Percentiles rank a stretch among this genome's conserved stretches.
These are phyloP conservation scores for Pseudogymnoascus sp. DNA, from an alignment of 2,329 filamentous ascomycete species.

Conservation along the genomic window DNA sequence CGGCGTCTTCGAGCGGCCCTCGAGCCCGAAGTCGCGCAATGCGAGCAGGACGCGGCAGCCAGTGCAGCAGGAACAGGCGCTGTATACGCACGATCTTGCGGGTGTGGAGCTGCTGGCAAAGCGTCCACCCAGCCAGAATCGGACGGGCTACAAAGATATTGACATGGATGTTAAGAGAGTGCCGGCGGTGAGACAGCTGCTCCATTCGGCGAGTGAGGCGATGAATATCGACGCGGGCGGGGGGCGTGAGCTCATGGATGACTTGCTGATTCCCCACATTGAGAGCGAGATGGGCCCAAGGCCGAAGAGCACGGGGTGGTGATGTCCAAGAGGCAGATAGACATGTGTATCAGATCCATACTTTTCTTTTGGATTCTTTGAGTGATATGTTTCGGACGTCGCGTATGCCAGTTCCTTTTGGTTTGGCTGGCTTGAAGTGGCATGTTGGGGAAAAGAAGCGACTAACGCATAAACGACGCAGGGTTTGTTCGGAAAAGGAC, in stretches of 20 bases:
- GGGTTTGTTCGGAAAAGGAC: too few relatives aligned
- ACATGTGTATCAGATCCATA: too few relatives aligned
- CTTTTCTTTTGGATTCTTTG: too few relatives aligned
- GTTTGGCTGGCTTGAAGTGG: too few relatives aligned
- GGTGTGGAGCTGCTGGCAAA: background rate
- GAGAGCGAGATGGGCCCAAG: background rate
- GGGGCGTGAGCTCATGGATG: background rate
- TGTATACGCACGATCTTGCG: constrained; percentile 1
- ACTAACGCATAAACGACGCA: too few relatives aligned
- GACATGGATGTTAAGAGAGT: background rate
- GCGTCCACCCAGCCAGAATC: background rate
- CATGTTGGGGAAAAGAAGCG: too few relatives aligned
- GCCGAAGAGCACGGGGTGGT: background rate
- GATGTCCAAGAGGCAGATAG: background rate
- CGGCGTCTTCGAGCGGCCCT: background rate
- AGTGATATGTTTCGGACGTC: too few relatives aligned
- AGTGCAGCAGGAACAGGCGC: background rate
- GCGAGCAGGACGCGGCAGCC: background rate
- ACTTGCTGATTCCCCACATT: background rate
- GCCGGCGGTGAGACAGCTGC: background rate
- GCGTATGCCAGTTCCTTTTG: too few relatives aligned
- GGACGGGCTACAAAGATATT: background rate
- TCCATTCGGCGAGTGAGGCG: background rate
- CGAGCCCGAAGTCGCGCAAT: constrained; percentile 10
- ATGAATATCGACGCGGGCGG: background rate